Evolutionary conservation across 2,329 filamentous ascomycete genomes (phyloP), one percentile per base, ranked within the genome.

Genomic region (Fusarium decemcellulare): DNA sequence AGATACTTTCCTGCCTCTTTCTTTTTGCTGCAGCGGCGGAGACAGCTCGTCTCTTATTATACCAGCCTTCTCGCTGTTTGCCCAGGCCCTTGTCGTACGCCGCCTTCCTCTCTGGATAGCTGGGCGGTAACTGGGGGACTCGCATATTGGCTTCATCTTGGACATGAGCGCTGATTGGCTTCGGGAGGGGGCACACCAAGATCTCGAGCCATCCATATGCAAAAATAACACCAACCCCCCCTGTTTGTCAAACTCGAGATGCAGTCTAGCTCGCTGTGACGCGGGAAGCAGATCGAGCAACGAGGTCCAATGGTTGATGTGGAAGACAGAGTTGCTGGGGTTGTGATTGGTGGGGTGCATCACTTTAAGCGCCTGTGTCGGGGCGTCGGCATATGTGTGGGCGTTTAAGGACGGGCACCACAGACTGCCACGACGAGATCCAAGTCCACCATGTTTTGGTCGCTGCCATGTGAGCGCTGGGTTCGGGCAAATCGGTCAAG

Each of bases 41-140:
- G 72, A 66, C 65, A 48, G 63, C 37, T 52, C 42, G 48, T 65
- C 64, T 67, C 68, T 71, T 76, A 73, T 74, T 76, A 76, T 75
- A 76, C 71, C 59, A 72, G 30, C 62, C 60, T 65, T 68, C 51
- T 39, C 59, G 23, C 23, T 23, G 23, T 52, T 52, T 3, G 36
- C 39, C 55, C 59, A 61, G 56, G 40, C 44, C 52, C 37, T 52
- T 30, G 55, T 65, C 46, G 44, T 47, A 68, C 55, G 55, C 67
- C 23, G 64, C 56, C 34, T 36, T 36, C 47, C n/a, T 10, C 18
- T 39, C 14, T 23, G 18, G 16, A 47, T 47, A 57, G 59, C 52
- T 46, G 34, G 63, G 67, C 67, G 67, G 67, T 34, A 71, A 61
- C 44, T 47, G 44, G 42, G 44, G 44, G 16, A 14, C 16, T 44